Evolutionary conservation across 257 asterid genomes (phyloP).

Genomic region (Solanum ahanhuiri): DNA sequence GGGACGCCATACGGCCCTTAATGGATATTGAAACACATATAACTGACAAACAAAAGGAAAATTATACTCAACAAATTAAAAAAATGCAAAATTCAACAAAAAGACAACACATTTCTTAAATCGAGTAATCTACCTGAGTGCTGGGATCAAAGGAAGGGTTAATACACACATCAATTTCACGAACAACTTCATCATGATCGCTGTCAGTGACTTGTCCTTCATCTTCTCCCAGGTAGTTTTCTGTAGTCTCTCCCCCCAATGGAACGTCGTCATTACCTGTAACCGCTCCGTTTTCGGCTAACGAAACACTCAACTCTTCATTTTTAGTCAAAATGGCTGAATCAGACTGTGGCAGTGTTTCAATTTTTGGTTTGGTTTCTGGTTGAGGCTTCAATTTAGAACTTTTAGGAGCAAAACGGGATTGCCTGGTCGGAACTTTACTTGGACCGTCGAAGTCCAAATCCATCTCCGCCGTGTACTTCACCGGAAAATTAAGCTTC

Average conservation of each 20-base stretch:
- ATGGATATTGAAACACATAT: slow-evolving; percentile 65
- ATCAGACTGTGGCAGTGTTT: neutral
- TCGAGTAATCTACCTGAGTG: slow-evolving; percentile 23
- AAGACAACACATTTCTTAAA: neutral
- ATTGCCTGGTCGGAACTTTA: slow-evolving; percentile 19
- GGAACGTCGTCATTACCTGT: neutral
- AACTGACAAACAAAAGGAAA: slow-evolving; percentile 24
- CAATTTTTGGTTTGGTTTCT: slow-evolving; percentile 16
- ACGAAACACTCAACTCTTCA: slow-evolving; percentile 18
- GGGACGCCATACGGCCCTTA: slow-evolving; percentile 77
- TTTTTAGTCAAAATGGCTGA: slow-evolving; percentile 12
- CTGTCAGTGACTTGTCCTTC: slow-evolving; percentile 13
- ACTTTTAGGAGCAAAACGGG: slow-evolving; percentile 66
- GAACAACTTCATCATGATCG: slow-evolving; percentile 44
- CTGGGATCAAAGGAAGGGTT: slow-evolving; percentile 38
- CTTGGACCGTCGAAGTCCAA: slow-evolving; percentile 32
- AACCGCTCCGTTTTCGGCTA: neutral
- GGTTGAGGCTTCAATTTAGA: slow-evolving; percentile 30
- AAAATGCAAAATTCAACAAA: neutral
- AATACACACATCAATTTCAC: slow-evolving; percentile 69
- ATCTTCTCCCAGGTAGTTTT: neutral
- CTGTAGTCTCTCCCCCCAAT: slow-evolving; percentile 28
- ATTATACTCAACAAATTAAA: no score
- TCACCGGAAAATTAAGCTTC: neutral
- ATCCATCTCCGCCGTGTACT: slow-evolving; percentile 45